Evolutionary conservation across 169 alveolate genomes (phyloP), one percentile per base, ranked within the genome.

Genomic region (Haemoproteus tartakovskyi): DNA sequence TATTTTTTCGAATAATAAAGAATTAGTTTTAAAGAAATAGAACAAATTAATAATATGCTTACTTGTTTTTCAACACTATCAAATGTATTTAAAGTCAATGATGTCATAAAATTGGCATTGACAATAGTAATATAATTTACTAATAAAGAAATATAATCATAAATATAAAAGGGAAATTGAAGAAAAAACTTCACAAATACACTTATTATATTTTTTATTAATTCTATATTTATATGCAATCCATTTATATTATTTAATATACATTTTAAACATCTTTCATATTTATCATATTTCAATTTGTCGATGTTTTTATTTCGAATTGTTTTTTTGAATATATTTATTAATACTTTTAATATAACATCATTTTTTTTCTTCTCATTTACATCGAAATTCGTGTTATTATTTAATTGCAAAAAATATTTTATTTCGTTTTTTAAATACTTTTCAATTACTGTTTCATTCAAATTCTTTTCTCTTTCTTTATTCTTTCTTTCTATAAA

Each of bases 61-160:
- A 74, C 78, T 57, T 74, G 84, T 21, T 74, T 74, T 74, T 74
- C 84, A 46, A 74, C 40, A 74, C 57, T 56, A 38, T 74, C 84
- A 74, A 74, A 74, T 19, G 84, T 74, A 48, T 74, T 59, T 38
- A 56, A 38, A 6, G 84, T 74, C 57, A 74, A 57, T 18, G 84
- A 74, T 9, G 84, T 74, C 84, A 74, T 74, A 38, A 74, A 74
- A 26, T 74, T 74, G 8, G 84, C 84, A 46, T 74, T 74, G 21
- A 74, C 46, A 36, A 74, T 74, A 0, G 84, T 74, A 22, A 74
- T 57, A 38, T 74, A 74, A 45, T 74, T 74, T 16, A 74, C 84
- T 48, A 74, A 60, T 36, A 74, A 51, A 12, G 84, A 45, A 57
- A 74, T 74, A 57, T 57, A 56, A 57, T 57, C 33, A n/a, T 74